A percentile compares a stretch with the other conserved stretches of the same genome.
phyloP scores from a whole-genome alignment of 768 basidiomycete genomes.

The Serendipita sp. region DNA sequence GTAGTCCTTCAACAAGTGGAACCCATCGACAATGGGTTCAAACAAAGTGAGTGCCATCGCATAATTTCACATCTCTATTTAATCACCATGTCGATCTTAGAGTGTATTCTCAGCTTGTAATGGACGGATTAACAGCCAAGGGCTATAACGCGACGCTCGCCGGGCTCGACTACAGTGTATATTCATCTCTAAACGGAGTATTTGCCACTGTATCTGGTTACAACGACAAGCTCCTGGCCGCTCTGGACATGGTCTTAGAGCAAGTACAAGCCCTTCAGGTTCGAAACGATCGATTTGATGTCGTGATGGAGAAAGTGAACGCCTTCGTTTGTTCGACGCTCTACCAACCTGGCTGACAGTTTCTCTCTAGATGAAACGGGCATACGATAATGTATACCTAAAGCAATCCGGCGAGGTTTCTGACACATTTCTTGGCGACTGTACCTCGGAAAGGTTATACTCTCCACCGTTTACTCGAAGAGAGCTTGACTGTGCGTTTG shows the following conservation, averaged over 20 bases:
- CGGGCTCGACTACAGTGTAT: slow-evolving; percentile 60
- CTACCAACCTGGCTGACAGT: neutral
- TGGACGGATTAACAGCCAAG: slow-evolving; percentile 77
- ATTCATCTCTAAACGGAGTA: slow-evolving; percentile 46
- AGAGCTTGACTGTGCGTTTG: neutral
- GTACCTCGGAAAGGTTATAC: neutral
- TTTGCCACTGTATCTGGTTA: slow-evolving; percentile 62
- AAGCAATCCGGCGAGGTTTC: neutral
- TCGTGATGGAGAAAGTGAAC: slow-evolving; percentile 73
- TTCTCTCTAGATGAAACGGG: neutral
- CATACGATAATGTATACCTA: neutral
- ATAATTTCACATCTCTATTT: too few species aligned
- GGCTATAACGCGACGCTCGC: slow-evolving; percentile 87
- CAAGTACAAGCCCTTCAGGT: slow-evolving; percentile 49
- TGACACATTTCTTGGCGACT: neutral
- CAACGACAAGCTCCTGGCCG: slow-evolving; percentile 55
- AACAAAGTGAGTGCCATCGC: slow-evolving; percentile 35
- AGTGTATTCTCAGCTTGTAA: slow-evolving; percentile 56
- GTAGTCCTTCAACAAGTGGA: slow-evolving; percentile 19
- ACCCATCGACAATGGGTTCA: slow-evolving; percentile 57
- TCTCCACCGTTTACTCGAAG: neutral
- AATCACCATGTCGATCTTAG: neutral
- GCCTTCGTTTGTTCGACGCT: neutral
- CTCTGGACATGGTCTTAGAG: slow-evolving; percentile 55
- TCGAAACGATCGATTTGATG: slow-evolving; percentile 49